Percentiles rank a stretch among this genome's conserved stretches.
phyloP scores from a whole-genome alignment of 768 basidiomycete genomes.

The Flagelloscypha sp. region DNA sequence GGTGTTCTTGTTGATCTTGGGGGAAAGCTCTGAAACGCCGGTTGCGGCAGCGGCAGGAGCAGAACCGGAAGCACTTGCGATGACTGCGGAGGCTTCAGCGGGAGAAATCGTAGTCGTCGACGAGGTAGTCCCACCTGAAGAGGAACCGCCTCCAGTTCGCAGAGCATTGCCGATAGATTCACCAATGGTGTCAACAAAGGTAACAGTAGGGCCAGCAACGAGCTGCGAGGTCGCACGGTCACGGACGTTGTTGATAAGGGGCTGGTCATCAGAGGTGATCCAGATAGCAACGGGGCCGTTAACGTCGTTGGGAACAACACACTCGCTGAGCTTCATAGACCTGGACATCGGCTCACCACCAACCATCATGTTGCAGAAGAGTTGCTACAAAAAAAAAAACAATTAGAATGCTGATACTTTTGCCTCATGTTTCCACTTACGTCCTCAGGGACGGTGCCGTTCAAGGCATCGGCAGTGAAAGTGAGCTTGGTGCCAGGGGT shows the following conservation, averaged over 20 bases:
- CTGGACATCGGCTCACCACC: conserved; percentile 52
- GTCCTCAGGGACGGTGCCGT: conserved; percentile 33
- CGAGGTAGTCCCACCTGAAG: conserved; percentile 14
- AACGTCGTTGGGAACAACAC: conserved; percentile 56
- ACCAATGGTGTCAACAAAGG: conserved; percentile 55
- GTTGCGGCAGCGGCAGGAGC: conserved; percentile 11
- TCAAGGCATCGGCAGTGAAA: conserved; percentile 51
- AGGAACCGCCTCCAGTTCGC: conserved; percentile 20
- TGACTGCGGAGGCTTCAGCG: conserved; percentile 27
- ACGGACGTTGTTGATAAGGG: conserved; percentile 52
- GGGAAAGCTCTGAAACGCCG: conserved; percentile 12
- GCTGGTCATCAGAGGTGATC: conserved; percentile 55
- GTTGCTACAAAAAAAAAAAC: conserved; percentile 25
- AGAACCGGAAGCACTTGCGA: conserved; percentile 17
- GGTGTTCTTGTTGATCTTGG: conserved; percentile 13
- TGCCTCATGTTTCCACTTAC: conserved; percentile 21
- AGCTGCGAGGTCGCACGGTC: conserved; percentile 46
- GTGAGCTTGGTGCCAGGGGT: conserved; percentile 51
- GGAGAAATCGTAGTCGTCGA: conserved; percentile 24
- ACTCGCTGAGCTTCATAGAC: conserved; percentile 49
- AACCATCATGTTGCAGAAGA: conserved; percentile 71
- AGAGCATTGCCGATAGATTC: conserved; percentile 44
- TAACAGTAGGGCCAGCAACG: conserved; percentile 64
- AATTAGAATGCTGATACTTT: conserved; percentile 2
- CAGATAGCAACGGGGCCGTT: conserved; percentile 71